These are phyloP conservation scores for Picochlorum sp. DNA, from an alignment of 139 green algal genomes.

Conservation along the genomic window DNA sequence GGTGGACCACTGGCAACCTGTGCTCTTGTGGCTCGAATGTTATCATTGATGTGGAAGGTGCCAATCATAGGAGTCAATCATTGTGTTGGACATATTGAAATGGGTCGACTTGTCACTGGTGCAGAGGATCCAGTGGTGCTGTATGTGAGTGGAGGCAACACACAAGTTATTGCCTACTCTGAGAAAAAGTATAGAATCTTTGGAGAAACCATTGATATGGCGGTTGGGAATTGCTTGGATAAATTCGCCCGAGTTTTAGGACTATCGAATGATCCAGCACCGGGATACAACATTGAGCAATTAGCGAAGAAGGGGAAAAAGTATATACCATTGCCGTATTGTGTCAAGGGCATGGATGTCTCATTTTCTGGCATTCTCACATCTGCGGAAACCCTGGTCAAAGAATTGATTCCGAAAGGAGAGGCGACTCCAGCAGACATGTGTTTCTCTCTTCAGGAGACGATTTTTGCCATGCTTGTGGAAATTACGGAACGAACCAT, in stretches of 20 bases:
- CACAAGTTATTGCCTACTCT: slow-evolving; percentile 86
- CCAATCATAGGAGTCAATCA: slow-evolving; percentile 83
- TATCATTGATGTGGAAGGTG: slow-evolving; percentile 60
- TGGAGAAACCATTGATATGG: slow-evolving; percentile 92
- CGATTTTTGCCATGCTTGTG: slow-evolving; percentile 90
- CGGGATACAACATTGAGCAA: slow-evolving; percentile 95
- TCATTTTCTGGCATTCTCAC: slow-evolving; percentile 80
- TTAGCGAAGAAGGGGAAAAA: slow-evolving; percentile 65
- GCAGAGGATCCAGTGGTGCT: slow-evolving; percentile 81
- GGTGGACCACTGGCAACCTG: slow-evolving; percentile 67
- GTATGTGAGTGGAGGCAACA: slow-evolving; percentile 89
- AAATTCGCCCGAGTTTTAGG: slow-evolving; percentile 70
- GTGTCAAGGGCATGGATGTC: slow-evolving; percentile 93
- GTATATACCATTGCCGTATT: slow-evolving; percentile 80
- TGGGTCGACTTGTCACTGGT: slow-evolving; percentile 77
- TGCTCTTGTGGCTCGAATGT: slow-evolving; percentile 73
- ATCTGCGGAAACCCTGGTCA: slow-evolving; percentile 44
- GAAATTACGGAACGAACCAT: slow-evolving; percentile 90
- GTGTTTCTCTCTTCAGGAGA: slow-evolving; percentile 86
- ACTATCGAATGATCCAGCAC: slow-evolving; percentile 66
- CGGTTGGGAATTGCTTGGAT: slow-evolving; percentile 87
- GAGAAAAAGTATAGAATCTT: slow-evolving; percentile 82
- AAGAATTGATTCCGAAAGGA: slow-evolving; percentile 20
- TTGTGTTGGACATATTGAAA: slow-evolving; percentile 90
- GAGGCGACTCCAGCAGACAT: slow-evolving; percentile 70